phyloP scores from a whole-genome alignment of 2,329 filamentous ascomycete species.

The Penicillium sp. region DNA sequence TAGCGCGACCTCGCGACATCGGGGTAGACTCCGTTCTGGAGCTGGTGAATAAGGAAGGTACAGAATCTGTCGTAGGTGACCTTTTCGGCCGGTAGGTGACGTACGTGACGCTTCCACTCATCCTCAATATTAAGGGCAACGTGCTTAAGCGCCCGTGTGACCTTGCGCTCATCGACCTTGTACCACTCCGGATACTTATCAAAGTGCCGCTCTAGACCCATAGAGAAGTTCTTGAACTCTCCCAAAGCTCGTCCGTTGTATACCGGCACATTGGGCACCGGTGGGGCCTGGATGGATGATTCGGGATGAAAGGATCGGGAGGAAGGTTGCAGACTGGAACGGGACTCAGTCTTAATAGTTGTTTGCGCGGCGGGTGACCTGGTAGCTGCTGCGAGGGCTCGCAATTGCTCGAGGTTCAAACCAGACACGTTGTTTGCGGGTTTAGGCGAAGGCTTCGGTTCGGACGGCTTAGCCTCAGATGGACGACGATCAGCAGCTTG shows the following conservation, averaged over 20 bases:
- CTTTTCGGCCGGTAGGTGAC: background rate
- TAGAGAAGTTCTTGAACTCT: conserved; percentile 9
- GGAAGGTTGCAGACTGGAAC: background rate
- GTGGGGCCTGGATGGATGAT: background rate
- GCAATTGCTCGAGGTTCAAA: conserved; percentile 1
- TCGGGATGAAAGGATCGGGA: background rate
- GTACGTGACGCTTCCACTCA: conserved; percentile 3
- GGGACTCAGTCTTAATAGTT: background rate
- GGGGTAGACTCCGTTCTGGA: background rate
- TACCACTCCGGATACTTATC: conserved; percentile 3
- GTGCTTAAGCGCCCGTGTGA: conserved; percentile 6
- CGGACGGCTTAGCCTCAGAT: background rate
- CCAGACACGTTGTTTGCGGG: background rate
- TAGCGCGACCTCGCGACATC: conserved; percentile 3
- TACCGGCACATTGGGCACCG: conserved; percentile 1
- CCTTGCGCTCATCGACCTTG: conserved; percentile 1
- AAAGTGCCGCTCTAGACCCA: conserved; percentile 9
- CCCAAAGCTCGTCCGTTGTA: conserved; percentile 4
- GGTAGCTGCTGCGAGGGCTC: conserved; percentile 6
- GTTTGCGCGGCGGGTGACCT: conserved; percentile 1
- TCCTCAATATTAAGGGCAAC: conserved; percentile 5
- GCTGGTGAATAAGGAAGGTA: conserved; percentile 11
- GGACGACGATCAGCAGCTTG: background rate
- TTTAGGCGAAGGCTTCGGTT: background rate
- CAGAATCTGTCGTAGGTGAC: conserved; percentile 8